These are phyloP conservation scores for Leucocoprinus birnbaumii DNA, from an alignment of 768 basidiomycete genomes.

Conservation along the genomic window DNA sequence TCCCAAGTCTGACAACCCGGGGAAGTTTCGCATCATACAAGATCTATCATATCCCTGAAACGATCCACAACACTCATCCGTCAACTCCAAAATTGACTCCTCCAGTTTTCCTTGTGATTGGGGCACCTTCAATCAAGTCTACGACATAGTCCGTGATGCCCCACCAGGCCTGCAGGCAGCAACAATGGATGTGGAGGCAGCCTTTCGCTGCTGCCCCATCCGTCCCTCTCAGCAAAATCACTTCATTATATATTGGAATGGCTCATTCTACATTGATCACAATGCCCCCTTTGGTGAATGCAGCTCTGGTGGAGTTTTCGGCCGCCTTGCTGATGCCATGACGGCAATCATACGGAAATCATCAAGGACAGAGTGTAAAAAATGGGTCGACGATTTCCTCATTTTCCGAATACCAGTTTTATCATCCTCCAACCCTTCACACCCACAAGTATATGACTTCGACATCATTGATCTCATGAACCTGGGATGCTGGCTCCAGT, in stretches of 20 bases:
- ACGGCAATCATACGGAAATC: slow-evolving; percentile 16
- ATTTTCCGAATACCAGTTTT: slow-evolving; percentile 15
- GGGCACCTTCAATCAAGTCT: slow-evolving; percentile 17
- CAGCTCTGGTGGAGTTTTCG: slow-evolving; percentile 28
- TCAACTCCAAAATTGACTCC: slow-evolving; percentile 27
- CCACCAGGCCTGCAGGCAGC: slow-evolving; percentile 31
- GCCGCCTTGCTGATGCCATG: slow-evolving; percentile 27
- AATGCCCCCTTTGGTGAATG: slow-evolving; percentile 25
- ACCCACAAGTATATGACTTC: neutral
- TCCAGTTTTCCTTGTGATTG: slow-evolving; percentile 25
- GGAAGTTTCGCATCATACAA: slow-evolving; percentile 29
- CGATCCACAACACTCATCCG: slow-evolving; percentile 18
- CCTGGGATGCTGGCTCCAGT: slow-evolving; percentile 23
- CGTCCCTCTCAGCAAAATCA: slow-evolving; percentile 21
- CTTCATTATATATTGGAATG: slow-evolving; percentile 20
- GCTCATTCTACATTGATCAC: slow-evolving; percentile 25
- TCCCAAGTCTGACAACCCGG: slow-evolving; percentile 23
- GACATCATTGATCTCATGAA: slow-evolving; percentile 10
- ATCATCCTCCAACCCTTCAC: neutral
- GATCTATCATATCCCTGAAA: slow-evolving; percentile 25
- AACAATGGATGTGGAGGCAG: slow-evolving; percentile 34
- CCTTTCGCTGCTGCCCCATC: slow-evolving; percentile 31
- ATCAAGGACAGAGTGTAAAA: slow-evolving; percentile 1
- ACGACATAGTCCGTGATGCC: slow-evolving; percentile 14
- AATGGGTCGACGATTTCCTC: slow-evolving; percentile 31